phyloP scores from a whole-genome alignment of 78 protist genomes.

The Capsaspora owczarzaki region DNA sequence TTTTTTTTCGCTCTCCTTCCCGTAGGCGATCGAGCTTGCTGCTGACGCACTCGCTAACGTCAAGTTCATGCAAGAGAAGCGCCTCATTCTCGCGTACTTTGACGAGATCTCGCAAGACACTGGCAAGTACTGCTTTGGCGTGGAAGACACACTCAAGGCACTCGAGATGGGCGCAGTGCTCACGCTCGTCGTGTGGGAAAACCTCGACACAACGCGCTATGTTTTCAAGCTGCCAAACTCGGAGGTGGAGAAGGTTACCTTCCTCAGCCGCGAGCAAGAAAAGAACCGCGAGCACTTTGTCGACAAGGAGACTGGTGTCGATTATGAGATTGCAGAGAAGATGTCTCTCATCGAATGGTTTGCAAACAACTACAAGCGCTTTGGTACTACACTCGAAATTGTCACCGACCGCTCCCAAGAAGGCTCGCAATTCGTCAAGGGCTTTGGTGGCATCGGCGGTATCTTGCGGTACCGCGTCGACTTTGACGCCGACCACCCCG shows the following conservation, averaged over 20 bases:
- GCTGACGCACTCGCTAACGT: conserved; percentile 85
- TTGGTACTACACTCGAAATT: conserved; percentile 89
- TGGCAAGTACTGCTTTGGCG: conserved; percentile 91
- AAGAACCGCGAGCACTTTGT: conserved; percentile 28
- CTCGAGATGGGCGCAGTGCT: conserved; percentile 92
- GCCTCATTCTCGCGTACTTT: conserved; percentile 87
- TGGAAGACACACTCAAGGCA: conserved; percentile 75
- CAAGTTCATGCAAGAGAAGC: conserved; percentile 96
- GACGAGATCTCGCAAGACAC: conserved; percentile 95
- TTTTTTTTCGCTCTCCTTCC: background rate
- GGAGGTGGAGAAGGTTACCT: too few species aligned
- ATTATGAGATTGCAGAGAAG: conserved; percentile 64
- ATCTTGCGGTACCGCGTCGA: conserved; percentile 78
- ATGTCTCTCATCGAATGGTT: conserved; percentile 90
- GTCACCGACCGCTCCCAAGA: conserved; percentile 94
- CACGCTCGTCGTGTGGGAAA: conserved; percentile 90
- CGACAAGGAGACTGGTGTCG: conserved; percentile 55
- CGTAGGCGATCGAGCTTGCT: conserved; percentile 95
- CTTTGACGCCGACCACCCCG: conserved; percentile 28
- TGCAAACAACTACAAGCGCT: conserved; percentile 84
- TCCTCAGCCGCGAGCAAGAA: conserved; percentile 64
- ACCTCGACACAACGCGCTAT: conserved; percentile 54
- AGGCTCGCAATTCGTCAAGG: conserved; percentile 96
- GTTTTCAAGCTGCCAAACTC: too few species aligned
- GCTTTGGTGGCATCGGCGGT: conserved; percentile 99